A percentile compares a stretch with the other conserved stretches of the same genome.
Conservation (phyloP, 2,329 filamentous ascomycete genomes). For the Penicillium sp. region DNA sequence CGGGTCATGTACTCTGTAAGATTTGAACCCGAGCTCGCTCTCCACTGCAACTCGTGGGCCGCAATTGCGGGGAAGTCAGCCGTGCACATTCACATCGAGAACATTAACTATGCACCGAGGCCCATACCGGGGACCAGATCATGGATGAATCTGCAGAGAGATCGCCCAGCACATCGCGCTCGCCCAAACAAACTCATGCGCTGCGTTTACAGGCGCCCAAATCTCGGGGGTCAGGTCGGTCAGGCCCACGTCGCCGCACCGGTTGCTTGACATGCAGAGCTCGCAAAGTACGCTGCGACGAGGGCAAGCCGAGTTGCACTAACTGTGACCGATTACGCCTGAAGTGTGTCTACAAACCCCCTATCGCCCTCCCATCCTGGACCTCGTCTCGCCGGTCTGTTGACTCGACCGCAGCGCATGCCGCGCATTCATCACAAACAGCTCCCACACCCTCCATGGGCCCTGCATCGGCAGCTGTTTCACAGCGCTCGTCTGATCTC, state of each 20-base stretch:
- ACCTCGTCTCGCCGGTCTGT: conserved; percentile 8
- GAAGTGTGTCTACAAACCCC: conserved; percentile 28
- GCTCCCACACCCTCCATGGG: conserved; percentile 12
- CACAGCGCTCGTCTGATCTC: conserved; percentile 19
- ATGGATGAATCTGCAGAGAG: conserved; percentile 20
- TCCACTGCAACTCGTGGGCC: conserved; percentile 11
- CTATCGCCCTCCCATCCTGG: conserved; percentile 15
- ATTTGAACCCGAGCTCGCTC: conserved; percentile 4
- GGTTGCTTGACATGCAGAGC: conserved; percentile 35
- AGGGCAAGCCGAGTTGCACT: conserved; percentile 32
- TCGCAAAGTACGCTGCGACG: conserved; percentile 37
- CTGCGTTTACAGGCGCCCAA: conserved; percentile 19
- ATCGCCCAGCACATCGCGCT: not conserved
- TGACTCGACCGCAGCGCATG: conserved; percentile 1
- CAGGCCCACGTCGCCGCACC: conserved; percentile 33
- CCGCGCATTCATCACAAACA: conserved; percentile 7
- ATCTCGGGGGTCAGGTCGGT: conserved; percentile 33
- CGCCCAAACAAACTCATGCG: conserved; percentile 7
- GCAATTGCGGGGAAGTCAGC: conserved; percentile 18
- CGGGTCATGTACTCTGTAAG: not conserved
- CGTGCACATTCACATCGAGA: not conserved
- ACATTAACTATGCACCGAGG: conserved; percentile 11
- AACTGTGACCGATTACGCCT: conserved; percentile 34
- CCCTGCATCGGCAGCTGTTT: conserved; percentile 3
- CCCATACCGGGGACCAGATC: conserved; percentile 7